These are phyloP conservation scores for Medicago ruthenica DNA, from an alignment of 306 rosid species.

Conservation along the genomic window DNA sequence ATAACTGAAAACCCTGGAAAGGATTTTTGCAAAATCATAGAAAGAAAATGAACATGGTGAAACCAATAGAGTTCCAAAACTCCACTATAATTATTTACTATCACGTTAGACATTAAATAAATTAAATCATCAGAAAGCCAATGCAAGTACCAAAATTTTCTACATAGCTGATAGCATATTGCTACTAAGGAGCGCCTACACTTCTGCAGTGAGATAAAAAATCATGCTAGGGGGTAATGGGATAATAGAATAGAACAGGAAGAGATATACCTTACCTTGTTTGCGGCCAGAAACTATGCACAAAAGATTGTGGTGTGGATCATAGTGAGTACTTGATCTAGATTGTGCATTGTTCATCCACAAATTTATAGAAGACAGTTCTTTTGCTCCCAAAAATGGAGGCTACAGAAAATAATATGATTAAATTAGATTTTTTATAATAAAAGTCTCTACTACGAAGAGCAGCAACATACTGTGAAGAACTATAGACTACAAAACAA, in stretches of 20 bases:
- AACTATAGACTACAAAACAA: constrained; percentile 31
- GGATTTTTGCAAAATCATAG: constrained; percentile 23
- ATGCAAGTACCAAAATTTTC: constrained; percentile 17
- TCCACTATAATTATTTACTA: not conserved
- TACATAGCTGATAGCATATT: constrained; percentile 32
- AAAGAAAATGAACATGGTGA: constrained; percentile 11
- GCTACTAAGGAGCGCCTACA: constrained; percentile 20
- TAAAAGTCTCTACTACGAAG: constrained; percentile 14
- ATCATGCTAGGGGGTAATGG: not conserved
- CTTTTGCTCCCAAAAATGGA: constrained; percentile 64
- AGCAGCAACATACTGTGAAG: not conserved
- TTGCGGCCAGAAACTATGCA: constrained; percentile 87
- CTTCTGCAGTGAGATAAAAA: not conserved
- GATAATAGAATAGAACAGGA: constrained; percentile 20
- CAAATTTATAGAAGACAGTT: constrained; percentile 72
- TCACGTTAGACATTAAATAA: constrained; percentile 24
- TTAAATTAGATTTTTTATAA: constrained; percentile 25
- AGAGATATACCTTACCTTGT: constrained; percentile 61
- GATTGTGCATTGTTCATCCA: constrained; percentile 93
- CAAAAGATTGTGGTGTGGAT: constrained; percentile 92
- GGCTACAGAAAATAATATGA: constrained; percentile 62
- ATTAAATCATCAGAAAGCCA: constrained; percentile 24
- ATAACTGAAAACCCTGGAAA: constrained; percentile 16
- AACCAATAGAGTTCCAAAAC: constrained; percentile 31
- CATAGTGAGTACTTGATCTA: constrained; percentile 97